A percentile compares a stretch with the other conserved stretches of the same genome.
These are phyloP conservation scores for Mikania micrantha DNA, from an alignment of 129 eudicot genomes.

Conservation along the genomic window DNA sequence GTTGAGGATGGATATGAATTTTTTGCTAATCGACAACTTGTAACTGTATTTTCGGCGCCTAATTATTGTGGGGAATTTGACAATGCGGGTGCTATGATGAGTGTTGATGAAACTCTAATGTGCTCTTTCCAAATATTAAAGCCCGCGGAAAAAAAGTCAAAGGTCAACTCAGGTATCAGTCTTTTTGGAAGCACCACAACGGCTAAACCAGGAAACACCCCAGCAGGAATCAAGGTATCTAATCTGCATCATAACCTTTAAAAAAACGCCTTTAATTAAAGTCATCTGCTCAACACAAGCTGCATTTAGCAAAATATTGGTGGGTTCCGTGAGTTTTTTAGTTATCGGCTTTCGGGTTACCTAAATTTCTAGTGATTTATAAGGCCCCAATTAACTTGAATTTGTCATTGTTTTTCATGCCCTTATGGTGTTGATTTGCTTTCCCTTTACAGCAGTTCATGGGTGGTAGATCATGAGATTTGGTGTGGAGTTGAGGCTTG, in stretches of 20 bases:
- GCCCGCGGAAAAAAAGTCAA: slow-evolving; percentile 72
- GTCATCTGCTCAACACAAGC: not conserved
- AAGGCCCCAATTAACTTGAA: not conserved
- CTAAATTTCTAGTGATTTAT: not conserved
- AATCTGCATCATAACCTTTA: not conserved
- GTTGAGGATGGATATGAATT: slow-evolving; percentile 83
- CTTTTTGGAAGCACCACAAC: slow-evolving; percentile 67
- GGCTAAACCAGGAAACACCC: slow-evolving; percentile 43
- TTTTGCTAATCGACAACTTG: slow-evolving; percentile 69
- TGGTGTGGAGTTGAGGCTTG: slow-evolving; percentile 7
- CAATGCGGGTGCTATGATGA: slow-evolving; percentile 70
- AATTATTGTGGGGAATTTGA: slow-evolving; percentile 66
- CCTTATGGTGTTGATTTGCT: slow-evolving; percentile 3
- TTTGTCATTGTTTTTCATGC: not conserved
- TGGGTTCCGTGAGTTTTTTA: too few relatives aligned
- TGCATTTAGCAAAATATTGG: too few relatives aligned
- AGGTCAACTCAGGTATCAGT: slow-evolving; percentile 39
- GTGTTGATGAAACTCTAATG: slow-evolving; percentile 62
- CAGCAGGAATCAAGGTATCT: slow-evolving; percentile 27
- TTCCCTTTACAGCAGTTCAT: slow-evolving; percentile 20
- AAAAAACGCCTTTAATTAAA: not conserved
- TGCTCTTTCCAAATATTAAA: slow-evolving; percentile 72
- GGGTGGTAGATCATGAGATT: slow-evolving; percentile 26
- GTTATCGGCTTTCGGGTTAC: too few relatives aligned
- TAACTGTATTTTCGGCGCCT: slow-evolving; percentile 64